Conservation (phyloP, 2,329 filamentous ascomycete genomes). For the Penicillium sp. region DNA sequence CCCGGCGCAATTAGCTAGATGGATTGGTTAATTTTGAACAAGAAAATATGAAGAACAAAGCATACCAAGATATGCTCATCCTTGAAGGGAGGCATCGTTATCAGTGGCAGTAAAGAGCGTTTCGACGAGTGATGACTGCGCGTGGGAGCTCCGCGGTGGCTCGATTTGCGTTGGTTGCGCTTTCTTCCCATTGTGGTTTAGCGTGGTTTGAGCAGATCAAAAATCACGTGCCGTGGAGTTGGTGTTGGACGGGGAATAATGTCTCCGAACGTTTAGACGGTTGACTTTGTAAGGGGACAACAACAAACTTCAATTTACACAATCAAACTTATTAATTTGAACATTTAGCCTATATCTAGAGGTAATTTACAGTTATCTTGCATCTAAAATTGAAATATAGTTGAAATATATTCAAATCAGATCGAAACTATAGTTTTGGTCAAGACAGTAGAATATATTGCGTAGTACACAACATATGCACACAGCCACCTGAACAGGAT, state of each 20-base stretch:
- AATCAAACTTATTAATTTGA: not conserved
- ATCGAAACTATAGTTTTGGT: no score
- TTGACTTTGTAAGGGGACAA: not conserved
- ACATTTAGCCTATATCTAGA: not conserved
- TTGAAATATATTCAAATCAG: not conserved
- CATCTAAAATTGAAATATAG: not conserved
- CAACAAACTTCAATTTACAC: not conserved
- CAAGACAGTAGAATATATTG: no score
- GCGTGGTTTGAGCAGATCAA: conserved; percentile 7
- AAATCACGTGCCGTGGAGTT: conserved; percentile 7
- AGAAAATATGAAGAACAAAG: not conserved
- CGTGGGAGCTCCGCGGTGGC: conserved; percentile 22
- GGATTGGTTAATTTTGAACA: not conserved
- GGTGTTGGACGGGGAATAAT: not conserved
- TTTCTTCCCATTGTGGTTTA: conserved; percentile 24
- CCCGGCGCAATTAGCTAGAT: conserved; percentile 60
- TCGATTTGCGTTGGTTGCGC: conserved; percentile 13
- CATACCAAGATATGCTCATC: conserved; percentile 54
- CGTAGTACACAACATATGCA: not conserved
- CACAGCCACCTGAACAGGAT: not conserved
- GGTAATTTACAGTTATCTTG: not conserved
- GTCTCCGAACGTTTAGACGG: not conserved
- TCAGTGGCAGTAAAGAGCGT: conserved; percentile 8
- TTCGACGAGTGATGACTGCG: conserved; percentile 15
- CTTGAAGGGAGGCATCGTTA: conserved; percentile 52